These are phyloP conservation scores for Talaromyces stipitatus DNA, from an alignment of 495 filamentous ascomycete genomes.

Conservation along the genomic window DNA sequence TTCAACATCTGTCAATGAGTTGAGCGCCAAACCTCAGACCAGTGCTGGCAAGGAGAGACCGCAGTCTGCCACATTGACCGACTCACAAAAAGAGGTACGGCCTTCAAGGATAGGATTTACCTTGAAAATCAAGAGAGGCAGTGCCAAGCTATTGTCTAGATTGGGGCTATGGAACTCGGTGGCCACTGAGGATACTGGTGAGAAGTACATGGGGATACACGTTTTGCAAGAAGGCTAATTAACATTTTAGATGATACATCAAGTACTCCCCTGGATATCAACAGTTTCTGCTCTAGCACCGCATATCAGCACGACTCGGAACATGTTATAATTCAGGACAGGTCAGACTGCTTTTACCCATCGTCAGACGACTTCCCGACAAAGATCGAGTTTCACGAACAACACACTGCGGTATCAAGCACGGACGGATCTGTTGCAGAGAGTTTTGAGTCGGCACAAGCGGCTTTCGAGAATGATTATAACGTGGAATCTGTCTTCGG, in stretches of 20 bases:
- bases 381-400: neutral
- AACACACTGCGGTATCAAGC: neutral
- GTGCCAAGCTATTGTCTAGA: conserved; percentile 31
- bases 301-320: neutral
- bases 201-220: neutral
- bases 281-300: neutral
- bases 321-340: neutral
- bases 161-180: conserved; percentile 21
- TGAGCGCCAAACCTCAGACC: neutral
- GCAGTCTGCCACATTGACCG: neutral
- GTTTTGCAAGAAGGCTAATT: neutral
- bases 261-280: neutral
- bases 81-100: neutral
- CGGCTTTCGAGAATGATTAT: neutral
- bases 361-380: neutral
- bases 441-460: neutral
- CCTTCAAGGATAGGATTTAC: neutral
- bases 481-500: conserved; percentile 5
- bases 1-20: neutral
- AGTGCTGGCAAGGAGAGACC: neutral
- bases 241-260: neutral
- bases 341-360: neutral
- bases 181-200: conserved; percentile 10
- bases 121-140: conserved; percentile 18
- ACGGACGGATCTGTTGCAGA: neutral